phyloP scores from a whole-genome alignment of 495 filamentous ascomycete species.

The Podospora tetraspora region DNA sequence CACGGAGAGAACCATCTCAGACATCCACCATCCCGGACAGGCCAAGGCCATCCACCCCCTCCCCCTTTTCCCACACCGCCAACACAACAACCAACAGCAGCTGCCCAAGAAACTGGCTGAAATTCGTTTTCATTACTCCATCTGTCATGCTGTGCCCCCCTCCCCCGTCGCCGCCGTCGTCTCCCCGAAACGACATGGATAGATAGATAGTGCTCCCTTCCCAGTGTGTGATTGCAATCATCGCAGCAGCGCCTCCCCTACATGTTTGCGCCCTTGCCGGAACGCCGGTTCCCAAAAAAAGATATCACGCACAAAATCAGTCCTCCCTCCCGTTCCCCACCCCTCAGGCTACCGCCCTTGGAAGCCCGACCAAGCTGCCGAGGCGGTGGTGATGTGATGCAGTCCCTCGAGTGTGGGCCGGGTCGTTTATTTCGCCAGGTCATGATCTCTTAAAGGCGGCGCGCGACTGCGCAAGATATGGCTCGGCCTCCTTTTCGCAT shows the following conservation, averaged over 20 bases:
- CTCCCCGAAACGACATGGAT: neutral
- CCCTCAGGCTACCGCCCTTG: neutral
- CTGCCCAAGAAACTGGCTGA: neutral
- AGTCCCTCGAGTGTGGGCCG: neutral
- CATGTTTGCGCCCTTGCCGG: neutral
- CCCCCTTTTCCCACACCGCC: neutral
- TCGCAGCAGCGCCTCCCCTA: neutral
- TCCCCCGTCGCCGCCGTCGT: neutral
- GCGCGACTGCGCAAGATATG: slow-evolving; percentile 45
- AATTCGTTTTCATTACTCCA: neutral
- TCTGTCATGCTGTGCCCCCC: neutral
- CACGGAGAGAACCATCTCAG: neutral
- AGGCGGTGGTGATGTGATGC: neutral
- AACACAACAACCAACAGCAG: neutral
- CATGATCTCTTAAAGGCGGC: slow-evolving; percentile 33
- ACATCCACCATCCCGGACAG: neutral
- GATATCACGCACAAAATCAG: neutral
- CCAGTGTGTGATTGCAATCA: neutral
- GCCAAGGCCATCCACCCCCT: neutral
- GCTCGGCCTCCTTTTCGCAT: slow-evolving; percentile 63
- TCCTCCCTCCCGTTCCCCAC: neutral
- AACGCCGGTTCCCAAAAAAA: neutral
- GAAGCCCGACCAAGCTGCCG: neutral
- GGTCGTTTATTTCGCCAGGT: neutral
- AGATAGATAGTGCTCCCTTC: neutral